These are phyloP conservation scores for Emergomyces africanus DNA, from an alignment of 2,329 filamentous ascomycete species.

Conservation along the genomic window DNA sequence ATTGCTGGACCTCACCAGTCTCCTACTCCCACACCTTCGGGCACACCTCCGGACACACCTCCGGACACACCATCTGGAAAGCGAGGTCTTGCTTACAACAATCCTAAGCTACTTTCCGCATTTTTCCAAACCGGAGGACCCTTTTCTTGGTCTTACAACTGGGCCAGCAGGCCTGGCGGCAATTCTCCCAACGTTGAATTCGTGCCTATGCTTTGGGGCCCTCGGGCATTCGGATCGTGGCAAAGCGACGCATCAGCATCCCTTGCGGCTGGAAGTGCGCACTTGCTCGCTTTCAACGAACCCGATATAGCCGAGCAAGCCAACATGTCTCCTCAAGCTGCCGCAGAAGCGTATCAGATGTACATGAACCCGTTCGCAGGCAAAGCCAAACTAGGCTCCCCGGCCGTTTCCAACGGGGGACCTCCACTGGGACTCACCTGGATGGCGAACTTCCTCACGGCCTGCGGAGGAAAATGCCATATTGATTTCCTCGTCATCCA, in stretches of 20 bases:
- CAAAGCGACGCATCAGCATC: constrained; percentile 20
- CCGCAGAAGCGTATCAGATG: constrained; percentile 23
- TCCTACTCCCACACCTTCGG: neutral
- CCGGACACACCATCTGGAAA: constrained; percentile 13
- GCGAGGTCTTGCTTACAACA: constrained; percentile 31
- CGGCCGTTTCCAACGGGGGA: constrained; percentile 29
- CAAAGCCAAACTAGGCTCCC: constrained; percentile 29
- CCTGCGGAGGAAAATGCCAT: constrained; percentile 25
- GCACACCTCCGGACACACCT: too few species aligned
- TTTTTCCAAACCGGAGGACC: constrained; percentile 17
- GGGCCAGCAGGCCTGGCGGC: constrained; percentile 23
- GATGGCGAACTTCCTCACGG: constrained; percentile 28
- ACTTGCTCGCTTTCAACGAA: constrained; percentile 36
- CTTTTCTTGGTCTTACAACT: constrained; percentile 36
- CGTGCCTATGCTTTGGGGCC: constrained; percentile 35
- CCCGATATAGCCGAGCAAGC: constrained; percentile 30
- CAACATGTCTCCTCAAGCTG: constrained; percentile 24
- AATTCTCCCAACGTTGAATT: constrained; percentile 25
- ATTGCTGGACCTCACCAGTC: too few species aligned
- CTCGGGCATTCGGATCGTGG: constrained; percentile 26
- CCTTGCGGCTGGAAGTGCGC: constrained; percentile 22
- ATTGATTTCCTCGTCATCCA: constrained; percentile 32
- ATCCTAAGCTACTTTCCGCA: constrained; percentile 18
- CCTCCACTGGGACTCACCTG: constrained; percentile 26
- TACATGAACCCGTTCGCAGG: constrained; percentile 27